These are phyloP conservation scores for Thozetella sp. DNA, from an alignment of 495 filamentous ascomycete species.

Conservation along the genomic window DNA sequence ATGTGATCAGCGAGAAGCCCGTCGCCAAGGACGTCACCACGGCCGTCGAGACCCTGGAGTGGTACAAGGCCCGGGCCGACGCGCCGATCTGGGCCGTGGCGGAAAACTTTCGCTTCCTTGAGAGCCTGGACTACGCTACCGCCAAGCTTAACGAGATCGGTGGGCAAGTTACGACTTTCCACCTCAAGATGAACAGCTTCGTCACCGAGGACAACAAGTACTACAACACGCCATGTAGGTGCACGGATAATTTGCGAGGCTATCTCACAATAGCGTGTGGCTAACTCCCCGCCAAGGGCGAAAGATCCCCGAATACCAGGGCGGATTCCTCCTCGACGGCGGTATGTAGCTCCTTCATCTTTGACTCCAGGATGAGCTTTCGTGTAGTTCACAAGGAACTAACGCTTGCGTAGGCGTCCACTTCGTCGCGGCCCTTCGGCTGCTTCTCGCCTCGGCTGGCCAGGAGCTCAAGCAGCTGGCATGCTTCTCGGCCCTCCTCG, in stretches of 20 bases:
- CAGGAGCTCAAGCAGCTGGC: constrained; percentile 48
- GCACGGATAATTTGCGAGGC: no score
- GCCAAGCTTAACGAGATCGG: constrained; percentile 61
- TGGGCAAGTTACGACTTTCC: constrained; percentile 67
- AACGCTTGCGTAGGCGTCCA: constrained; percentile 48
- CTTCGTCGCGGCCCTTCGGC: constrained; percentile 63
- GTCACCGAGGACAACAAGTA: constrained; percentile 49
- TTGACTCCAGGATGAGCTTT: not conserved
- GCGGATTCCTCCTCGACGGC: constrained; percentile 79
- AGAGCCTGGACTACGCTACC: constrained; percentile 54
- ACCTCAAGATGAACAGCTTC: constrained; percentile 53
- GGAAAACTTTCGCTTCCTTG: constrained; percentile 75
- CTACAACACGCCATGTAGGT: constrained; percentile 60
- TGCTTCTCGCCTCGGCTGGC: constrained; percentile 56
- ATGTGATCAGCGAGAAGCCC: constrained; percentile 82
- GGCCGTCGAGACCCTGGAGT: constrained; percentile 61
- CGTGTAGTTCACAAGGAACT: constrained; percentile 16
- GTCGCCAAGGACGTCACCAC: constrained; percentile 65
- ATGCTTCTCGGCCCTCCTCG: constrained; percentile 59
- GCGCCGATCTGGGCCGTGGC: constrained; percentile 67
- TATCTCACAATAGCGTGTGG: no score
- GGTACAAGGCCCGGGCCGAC: constrained; percentile 50
- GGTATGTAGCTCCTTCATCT: constrained; percentile 20
- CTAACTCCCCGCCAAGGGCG: no score
- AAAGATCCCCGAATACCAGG: constrained; percentile 71